Conservation (phyloP, 2,329 filamentous ascomycete species). For the Herpotrichia juniperi region DNA sequence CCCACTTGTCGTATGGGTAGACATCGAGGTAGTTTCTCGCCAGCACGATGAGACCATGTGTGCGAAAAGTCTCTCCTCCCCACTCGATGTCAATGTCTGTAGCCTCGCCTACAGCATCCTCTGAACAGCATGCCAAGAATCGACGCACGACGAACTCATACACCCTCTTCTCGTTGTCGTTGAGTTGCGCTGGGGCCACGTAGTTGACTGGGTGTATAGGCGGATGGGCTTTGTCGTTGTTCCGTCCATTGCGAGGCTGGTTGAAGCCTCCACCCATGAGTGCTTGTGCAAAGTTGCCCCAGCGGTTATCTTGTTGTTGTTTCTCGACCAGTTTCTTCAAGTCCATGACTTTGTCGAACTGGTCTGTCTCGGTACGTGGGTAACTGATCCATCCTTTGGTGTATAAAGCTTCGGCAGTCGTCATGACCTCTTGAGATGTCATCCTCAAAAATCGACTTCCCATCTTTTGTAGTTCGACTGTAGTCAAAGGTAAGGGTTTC, state of each 20-base stretch:
- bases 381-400: conserved; percentile 97
- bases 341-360: conserved; percentile 90
- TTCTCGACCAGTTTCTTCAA: conserved; percentile 80
- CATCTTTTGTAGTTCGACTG: conserved; percentile 95
- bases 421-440: conserved; percentile 91
- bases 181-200: conserved; percentile 66
- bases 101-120: conserved; percentile 85
- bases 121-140: conserved; percentile 94
- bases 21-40: conserved; percentile 94
- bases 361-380: conserved; percentile 94
- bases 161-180: conserved; percentile 72
- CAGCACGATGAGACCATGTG: conserved; percentile 82
- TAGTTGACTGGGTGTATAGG: conserved; percentile 97
- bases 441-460: conserved; percentile 88
- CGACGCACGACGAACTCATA: conserved; percentile 93
- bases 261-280: conserved; percentile 78
- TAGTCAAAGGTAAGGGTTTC: conserved; percentile 92
- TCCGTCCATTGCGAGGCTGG: conserved; percentile 78
- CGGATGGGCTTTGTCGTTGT: conserved; percentile 97
- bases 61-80: conserved; percentile 80
- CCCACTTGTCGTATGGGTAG: conserved; percentile 97
- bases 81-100: conserved; percentile 87
- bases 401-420: conserved; percentile 82
- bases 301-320: conserved; percentile 75
- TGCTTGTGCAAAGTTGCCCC: conserved; percentile 80